Evolutionary conservation across 2,329 filamentous ascomycete species (phyloP), one percentile per base, ranked within the genome.

Genomic region (Camillea tinctor): DNA sequence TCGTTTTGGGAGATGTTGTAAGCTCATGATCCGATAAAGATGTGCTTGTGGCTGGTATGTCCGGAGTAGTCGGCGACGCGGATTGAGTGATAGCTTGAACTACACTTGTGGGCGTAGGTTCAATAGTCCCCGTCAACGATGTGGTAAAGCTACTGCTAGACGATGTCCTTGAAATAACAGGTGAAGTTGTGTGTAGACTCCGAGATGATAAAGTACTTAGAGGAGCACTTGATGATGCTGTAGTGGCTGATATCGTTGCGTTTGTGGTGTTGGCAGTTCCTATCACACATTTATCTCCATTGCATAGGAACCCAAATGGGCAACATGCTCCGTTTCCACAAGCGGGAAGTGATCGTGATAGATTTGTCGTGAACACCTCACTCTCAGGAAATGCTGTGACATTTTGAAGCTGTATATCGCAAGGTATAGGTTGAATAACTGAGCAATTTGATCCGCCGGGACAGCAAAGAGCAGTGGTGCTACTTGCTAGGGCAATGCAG

Each of bases 391-490:
- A 44, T 4, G 54, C 50, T 6, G 62, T 60, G 19, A 44, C 65
- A 49, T 69, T 65, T 53, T 60, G 55, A 15, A 52, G 22, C 40
- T 59, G 53, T 4, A 61, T 24, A 26, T 63, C 36, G 56, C 67
- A 69, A 30, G 55, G 44, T 21, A 66, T 61, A n/a, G 65, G 52
- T 26, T 22, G 2, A 23, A 69, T 64, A 1, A 21, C 20, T 24
- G n/a, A 22, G 52, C 66, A 69, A 30, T 50, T 20, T 1, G 8
- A 1, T 22, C 63, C 61, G 0, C 21, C 2, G 1, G 63, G 61
- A 50, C 67, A 69, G 55, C 67, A 69, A 19, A 67, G 20, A n/a
- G 59, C 60, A 5, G 64, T 66, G 0, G 64, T 66, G 23, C 63
- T 63, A 55, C 58, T 26, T 11, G 56, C 54, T 11, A 60, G 40